phyloP scores from a whole-genome alignment of 2,329 filamentous ascomycete genomes.

The Magnaporthales sp. region DNA sequence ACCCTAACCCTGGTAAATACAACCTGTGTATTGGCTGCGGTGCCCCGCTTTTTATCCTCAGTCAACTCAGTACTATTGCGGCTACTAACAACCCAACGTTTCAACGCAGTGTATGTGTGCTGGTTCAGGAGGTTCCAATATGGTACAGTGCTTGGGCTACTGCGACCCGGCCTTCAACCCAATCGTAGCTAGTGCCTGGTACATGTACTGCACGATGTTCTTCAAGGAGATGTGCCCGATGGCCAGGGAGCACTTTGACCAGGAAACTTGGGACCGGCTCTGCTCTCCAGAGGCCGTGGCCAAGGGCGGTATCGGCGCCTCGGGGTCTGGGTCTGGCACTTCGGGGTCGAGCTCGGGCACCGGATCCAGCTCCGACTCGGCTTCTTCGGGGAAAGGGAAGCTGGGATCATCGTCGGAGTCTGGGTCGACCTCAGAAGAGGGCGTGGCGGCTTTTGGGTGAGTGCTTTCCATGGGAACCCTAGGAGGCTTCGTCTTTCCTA shows the following conservation, averaged over 20 bases:
- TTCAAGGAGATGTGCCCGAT: background rate
- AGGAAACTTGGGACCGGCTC: background rate
- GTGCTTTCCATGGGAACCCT: background rate
- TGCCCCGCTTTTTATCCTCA: too few relatives aligned
- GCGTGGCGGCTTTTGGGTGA: background rate
- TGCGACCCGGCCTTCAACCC: background rate
- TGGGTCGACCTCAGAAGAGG: background rate
- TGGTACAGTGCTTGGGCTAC: background rate
- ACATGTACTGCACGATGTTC: conserved; percentile 5
- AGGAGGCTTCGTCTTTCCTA: too few relatives aligned
- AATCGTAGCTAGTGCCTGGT: background rate
- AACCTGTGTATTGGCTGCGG: too few relatives aligned
- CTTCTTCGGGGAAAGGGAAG: background rate
- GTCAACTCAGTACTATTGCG: too few relatives aligned
- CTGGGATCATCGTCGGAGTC: background rate
- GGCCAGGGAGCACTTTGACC: background rate
- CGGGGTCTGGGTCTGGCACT: background rate
- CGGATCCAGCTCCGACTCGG: background rate
- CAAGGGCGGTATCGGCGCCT: background rate
- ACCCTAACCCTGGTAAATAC: too few relatives aligned
- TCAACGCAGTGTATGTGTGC: background rate
- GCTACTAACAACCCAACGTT: background rate
- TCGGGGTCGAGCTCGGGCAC: background rate
- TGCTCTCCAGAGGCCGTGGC: background rate
- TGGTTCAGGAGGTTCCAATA: background rate